These are phyloP conservation scores for Solanum verrucosum DNA, from an alignment of 257 asterid genomes.

Conservation along the genomic window DNA sequence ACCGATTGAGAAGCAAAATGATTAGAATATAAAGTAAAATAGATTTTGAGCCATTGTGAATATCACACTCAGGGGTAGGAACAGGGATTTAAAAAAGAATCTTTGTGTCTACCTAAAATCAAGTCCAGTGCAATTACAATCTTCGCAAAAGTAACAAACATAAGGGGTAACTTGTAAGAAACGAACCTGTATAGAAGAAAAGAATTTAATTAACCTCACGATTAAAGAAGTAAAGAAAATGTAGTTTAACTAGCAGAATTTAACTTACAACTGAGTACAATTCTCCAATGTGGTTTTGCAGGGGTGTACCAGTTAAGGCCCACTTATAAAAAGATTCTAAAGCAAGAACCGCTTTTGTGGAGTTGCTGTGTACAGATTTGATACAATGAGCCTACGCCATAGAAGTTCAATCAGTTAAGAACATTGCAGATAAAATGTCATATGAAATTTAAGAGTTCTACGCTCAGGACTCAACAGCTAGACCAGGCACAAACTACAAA, in stretches of 20 bases:
- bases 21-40: too few relatives aligned
- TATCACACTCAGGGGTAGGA: background rate
- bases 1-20: background rate
- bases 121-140: background rate
- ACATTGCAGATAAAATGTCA: background rate
- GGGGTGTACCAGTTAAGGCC: background rate
- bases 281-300: background rate
- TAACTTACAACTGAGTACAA: background rate
- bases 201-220: background rate
- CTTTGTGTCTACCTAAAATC: background rate
- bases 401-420: background rate
- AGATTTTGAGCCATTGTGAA: background rate
- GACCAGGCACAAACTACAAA: background rate
- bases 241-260: background rate
- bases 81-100: background rate
- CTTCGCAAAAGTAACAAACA: background rate
- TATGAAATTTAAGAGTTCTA: background rate
- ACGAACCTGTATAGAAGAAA: background rate
- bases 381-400: background rate
- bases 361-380: background rate
- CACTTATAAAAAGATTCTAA: background rate
- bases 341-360: background rate
- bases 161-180: background rate
- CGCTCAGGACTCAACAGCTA: background rate
- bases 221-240: background rate